phyloP scores from a whole-genome alignment of 176 grass and related monocot species.

The Miscanthus lutarioriparius region DNA sequence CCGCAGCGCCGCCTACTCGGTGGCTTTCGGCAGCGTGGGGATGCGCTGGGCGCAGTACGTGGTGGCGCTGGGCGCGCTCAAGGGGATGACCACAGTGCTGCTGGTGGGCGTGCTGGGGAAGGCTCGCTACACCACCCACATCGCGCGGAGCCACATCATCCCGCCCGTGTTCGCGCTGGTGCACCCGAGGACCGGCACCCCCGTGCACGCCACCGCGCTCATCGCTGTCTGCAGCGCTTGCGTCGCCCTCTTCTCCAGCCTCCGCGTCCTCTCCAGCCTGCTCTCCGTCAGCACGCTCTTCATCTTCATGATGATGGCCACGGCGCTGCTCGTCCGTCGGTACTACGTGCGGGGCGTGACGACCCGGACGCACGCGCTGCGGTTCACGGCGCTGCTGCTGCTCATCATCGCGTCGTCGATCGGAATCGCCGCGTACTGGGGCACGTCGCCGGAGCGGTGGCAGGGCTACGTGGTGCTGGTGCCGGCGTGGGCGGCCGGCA shows the following conservation, averaged over 20 bases:
- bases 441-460: constrained; percentile 52
- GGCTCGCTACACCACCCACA: constrained; percentile 87
- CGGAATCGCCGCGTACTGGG: constrained; percentile 80
- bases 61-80: constrained; percentile 87
- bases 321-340: constrained; percentile 69
- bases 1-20: constrained; percentile 63
- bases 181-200: constrained; percentile 85
- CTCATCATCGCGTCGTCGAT: constrained; percentile 55
- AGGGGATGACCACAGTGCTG: constrained; percentile 96
- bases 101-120: constrained; percentile 86
- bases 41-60: constrained; percentile 87
- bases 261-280: constrained; percentile 65
- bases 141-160: constrained; percentile 95
- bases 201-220: constrained; percentile 71
- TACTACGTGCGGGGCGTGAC: constrained; percentile 77
- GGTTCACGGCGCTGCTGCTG: constrained; percentile 44
- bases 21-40: constrained; percentile 72
- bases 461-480: constrained; percentile 53
- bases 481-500: constrained; percentile 65
- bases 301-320: constrained; percentile 97
- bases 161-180: constrained; percentile 89
- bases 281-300: constrained; percentile 89
- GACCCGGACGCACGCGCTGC: constrained; percentile 29
- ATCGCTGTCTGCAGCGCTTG: constrained; percentile 51
- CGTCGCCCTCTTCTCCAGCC: constrained; percentile 89